Base-by-base conservation (phyloP, 169 alveolate species). In the Ichthyophthirius multifiliis region DNA sequence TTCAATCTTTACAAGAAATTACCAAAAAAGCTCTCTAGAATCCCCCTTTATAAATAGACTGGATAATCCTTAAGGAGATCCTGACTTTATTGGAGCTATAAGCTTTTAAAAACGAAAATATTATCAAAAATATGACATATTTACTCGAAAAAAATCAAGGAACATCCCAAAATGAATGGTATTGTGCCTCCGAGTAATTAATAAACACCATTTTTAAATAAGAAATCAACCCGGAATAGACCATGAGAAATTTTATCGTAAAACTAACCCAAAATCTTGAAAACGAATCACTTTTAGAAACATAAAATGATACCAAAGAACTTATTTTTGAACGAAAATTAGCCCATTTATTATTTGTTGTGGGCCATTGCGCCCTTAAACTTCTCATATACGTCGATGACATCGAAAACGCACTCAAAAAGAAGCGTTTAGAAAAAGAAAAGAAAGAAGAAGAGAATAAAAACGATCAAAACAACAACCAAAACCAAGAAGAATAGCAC, bases 281-380 rank as follows among this genome's bases (percentile, higher is more conserved):
- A 27, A 55, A 39, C 31, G 9, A 55, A 34, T 18, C 71, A 34
- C 71, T 55, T 55, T 27, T 55, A 55, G 13, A 55, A 39, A 5
- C 71, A 34, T 27, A 55, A 55, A 23, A 37, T 35, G 62, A 67
- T 18, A 37, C 16, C 3, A 67, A 67, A 5, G 13, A 31, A 23
- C 63, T 76, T 0, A 55, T 91, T 31, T 79, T 81, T 15, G 92
- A 88, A 20, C 43, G 76, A 34, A 84, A 86, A 76, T 83, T 86
- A 31, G 86, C 92, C 13, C 92, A 92, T 63, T 67, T 92, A 32
- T 65, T 88, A 39, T 88, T 86, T 74, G 89, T 92, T 16, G 92
- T 76, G 1, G 96, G 96, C 23, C 92, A 90, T 83, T 64, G 85
- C 39, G 90, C 94, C 30, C 75, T 89, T 30, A 87, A 93, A 83